Base-by-base conservation (phyloP, 108 stramenopile genomes). In the Cyclotella baltica region DNA sequence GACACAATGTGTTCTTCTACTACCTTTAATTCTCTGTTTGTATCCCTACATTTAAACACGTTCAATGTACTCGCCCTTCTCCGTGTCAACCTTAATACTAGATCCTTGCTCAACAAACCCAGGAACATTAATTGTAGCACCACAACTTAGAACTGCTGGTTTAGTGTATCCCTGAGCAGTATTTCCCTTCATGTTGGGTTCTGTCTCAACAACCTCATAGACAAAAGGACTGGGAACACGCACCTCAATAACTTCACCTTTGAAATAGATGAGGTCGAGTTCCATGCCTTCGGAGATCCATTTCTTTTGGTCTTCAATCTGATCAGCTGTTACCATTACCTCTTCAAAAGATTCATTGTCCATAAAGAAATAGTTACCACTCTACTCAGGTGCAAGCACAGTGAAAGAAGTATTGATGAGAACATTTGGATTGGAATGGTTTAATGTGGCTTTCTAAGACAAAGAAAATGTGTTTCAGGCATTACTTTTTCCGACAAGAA, bases 141-240 rank as follows among this genome's bases (percentile, higher is more conserved):
- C 94, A 59, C 87, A 88, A 72, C 72, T 77, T 74, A 95, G 75
- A 8, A 81, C 73, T 5, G 94, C 94, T 18, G 93, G 91, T 67
- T 94, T 94, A 38, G 91, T 92, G 73, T 91, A 81, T 65, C 96
- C 97, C 79, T 96, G 93, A 8, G 95, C 88, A 0, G 97, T 98
- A 77, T 97, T 98, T 19, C 96, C 97, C 93, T 96, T 95, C 59
- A 94, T 85, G 53, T 89, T 93, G 6, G 97, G 97, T 63, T 93
- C 96, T 20, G 96, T 96, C 61, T 97, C 92, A 13, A 86, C 83
- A 48, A 98, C 89, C 63, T 86, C 82, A 40, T 90, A 95, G 19
- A 87, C 64, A 59, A 78, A 83, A 9, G 88, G 83, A 51, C 72
- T 71, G 33, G 97, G 97, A 30, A 96, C 83, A 16, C 80, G 75